These are phyloP conservation scores for Oropetium thomaeum DNA, from an alignment of 176 grass and related monocot genomes.

Conservation along the genomic window DNA sequence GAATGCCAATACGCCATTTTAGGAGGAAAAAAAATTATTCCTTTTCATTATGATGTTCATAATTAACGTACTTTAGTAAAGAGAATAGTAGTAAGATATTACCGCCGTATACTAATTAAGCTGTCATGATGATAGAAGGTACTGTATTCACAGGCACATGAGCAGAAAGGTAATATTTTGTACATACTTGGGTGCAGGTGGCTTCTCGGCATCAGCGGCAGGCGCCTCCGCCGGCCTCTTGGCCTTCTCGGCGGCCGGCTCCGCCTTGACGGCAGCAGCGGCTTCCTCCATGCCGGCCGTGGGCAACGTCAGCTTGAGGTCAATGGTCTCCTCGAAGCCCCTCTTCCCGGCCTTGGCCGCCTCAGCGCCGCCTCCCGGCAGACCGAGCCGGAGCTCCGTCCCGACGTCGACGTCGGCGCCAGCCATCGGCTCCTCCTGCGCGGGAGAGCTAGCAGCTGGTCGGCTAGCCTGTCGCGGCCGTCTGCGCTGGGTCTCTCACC, in stretches of 20 bases:
- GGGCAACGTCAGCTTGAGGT: conserved; percentile 79
- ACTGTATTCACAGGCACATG: neutral
- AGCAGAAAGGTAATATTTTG: neutral
- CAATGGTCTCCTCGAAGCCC: conserved; percentile 76
- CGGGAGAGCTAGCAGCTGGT: conserved; percentile 30
- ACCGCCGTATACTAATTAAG: neutral
- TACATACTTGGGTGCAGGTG: conserved; percentile 75
- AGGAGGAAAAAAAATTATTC: neutral
- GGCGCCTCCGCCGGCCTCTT: conserved; percentile 47
- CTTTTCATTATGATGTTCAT: neutral
- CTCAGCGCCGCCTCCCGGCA: conserved; percentile 73
- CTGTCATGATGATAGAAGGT: neutral
- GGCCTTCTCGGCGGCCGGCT: conserved; percentile 41
- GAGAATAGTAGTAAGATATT: too few relatives aligned
- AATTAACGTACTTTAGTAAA: neutral
- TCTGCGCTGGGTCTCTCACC: neutral
- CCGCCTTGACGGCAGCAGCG: conserved; percentile 23
- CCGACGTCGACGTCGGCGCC: conserved; percentile 63
- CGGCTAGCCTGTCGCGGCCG: conserved; percentile 33
- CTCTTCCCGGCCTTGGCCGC: conserved; percentile 68
- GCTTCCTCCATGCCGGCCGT: conserved; percentile 59
- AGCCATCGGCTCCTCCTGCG: conserved; percentile 56
- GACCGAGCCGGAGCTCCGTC: conserved; percentile 91
- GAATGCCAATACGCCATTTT: neutral
- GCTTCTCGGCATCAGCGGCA: conserved; percentile 62